Conservation (phyloP, 129 eudicot genomes). For the Heracleum sosnowskyi region DNA sequence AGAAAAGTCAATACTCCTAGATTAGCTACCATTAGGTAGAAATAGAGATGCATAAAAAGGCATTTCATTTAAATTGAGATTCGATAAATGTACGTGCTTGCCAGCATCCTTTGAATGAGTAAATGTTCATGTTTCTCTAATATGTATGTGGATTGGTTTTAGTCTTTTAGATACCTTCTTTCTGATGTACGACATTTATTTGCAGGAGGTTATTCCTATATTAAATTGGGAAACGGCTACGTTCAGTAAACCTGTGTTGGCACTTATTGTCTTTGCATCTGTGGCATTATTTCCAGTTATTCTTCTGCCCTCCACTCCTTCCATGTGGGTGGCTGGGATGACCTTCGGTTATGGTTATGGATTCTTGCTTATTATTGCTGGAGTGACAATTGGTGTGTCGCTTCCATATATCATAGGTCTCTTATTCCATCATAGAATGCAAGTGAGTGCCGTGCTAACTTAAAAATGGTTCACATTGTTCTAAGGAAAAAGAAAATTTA, state of each 20-base stretch:
- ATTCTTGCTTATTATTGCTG: constrained; percentile 55
- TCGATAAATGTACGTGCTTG: neutral
- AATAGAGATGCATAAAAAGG: too few species aligned
- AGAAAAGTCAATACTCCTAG: neutral
- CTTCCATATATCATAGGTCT: constrained; percentile 69
- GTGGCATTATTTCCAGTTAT: constrained; percentile 59
- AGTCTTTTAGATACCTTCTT: too few species aligned
- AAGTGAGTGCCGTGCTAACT: constrained; percentile 33
- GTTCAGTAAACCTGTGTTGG: constrained; percentile 62
- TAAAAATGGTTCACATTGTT: too few species aligned
- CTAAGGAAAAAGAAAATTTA: neutral
- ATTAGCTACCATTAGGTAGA: neutral
- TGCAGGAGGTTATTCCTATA: constrained; percentile 73
- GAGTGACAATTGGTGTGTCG: constrained; percentile 54
- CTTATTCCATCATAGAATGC: constrained; percentile 54
- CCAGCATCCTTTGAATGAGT: neutral
- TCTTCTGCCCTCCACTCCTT: constrained; percentile 75
- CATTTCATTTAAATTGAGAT: neutral
- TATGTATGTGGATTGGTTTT: neutral
- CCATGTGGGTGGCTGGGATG: constrained; percentile 97
- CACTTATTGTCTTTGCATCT: constrained; percentile 49
- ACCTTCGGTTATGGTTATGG: constrained; percentile 81
- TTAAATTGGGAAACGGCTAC: constrained; percentile 70
- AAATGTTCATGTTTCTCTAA: neutral
- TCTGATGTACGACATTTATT: neutral